phyloP scores from a whole-genome alignment of 306 rosid genomes.

The Fagus crenata region DNA sequence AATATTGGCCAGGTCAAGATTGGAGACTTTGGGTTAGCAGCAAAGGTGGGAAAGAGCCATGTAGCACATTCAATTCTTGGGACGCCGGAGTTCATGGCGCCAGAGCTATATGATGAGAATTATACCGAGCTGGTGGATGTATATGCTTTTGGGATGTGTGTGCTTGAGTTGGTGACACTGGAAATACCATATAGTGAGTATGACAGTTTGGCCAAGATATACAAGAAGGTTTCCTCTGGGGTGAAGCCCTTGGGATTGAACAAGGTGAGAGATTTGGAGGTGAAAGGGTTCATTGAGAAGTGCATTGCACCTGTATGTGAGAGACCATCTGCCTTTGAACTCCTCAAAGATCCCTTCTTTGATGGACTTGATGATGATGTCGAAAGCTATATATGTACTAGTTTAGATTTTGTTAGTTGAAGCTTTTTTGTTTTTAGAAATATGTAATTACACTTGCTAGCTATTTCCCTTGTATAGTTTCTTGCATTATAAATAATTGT shows the following conservation, averaged over 20 bases:
- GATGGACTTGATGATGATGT: conserved; percentile 1
- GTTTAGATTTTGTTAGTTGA: not conserved
- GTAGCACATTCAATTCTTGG: no score
- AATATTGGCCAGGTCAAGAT: not conserved
- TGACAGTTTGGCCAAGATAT: conserved; percentile 7
- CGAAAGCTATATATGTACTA: not conserved
- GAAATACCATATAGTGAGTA: conserved; percentile 28
- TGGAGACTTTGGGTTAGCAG: no score
- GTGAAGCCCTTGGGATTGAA: conserved; percentile 2
- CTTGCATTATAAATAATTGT: no score
- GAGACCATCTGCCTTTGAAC: conserved; percentile 22
- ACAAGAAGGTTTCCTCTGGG: conserved; percentile 13
- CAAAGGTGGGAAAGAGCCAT: no score
- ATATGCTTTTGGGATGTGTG: no score
- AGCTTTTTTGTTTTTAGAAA: not conserved
- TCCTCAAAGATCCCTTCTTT: conserved; percentile 19
- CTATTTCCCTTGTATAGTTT: not conserved
- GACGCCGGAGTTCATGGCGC: no score
- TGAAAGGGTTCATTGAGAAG: conserved; percentile 17
- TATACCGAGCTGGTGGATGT: no score
- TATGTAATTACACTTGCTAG: not conserved
- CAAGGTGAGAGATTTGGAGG: conserved; percentile 7
- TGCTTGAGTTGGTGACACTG: no score
- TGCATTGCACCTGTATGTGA: conserved; percentile 3
- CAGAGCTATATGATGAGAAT: no score